Conservation (phyloP, 495 filamentous ascomycete species). For the Tuber magnatum region DNA sequence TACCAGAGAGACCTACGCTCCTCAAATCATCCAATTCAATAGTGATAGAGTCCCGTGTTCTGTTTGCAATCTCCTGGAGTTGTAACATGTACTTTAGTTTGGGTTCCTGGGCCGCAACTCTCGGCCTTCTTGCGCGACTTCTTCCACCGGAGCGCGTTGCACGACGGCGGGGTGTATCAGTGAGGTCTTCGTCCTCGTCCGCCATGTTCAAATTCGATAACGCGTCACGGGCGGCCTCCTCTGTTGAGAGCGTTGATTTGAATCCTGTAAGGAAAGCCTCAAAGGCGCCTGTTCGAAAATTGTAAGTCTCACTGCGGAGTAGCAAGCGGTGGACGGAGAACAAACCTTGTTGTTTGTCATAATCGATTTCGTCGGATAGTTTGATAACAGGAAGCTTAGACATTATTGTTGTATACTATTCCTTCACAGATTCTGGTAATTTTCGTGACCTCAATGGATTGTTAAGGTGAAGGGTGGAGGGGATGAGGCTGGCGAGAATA, state of each 20-base stretch:
- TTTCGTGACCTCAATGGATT: constrained; percentile 4
- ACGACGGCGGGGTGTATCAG: constrained; percentile 42
- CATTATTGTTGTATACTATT: constrained; percentile 15
- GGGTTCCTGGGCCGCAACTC: constrained; percentile 46
- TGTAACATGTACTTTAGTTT: constrained; percentile 86
- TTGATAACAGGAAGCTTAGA: constrained; percentile 37
- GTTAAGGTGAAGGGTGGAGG: not conserved
- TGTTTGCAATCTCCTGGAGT: constrained; percentile 78
- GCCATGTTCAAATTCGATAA: constrained; percentile 78
- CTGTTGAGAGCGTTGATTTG: constrained; percentile 70
- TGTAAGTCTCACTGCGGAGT: constrained; percentile 2
- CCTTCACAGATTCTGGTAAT: not conserved
- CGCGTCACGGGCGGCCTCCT: constrained; percentile 63
- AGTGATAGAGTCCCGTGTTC: constrained; percentile 62
- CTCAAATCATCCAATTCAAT: constrained; percentile 86
- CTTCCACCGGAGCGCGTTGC: constrained; percentile 45
- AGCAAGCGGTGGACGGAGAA: constrained; percentile 11
- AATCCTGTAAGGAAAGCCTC: constrained; percentile 79
- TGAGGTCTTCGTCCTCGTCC: constrained; percentile 60
- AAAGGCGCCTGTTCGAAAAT: constrained; percentile 58
- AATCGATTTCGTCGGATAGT: constrained; percentile 52
- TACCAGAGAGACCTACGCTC: constrained; percentile 48
- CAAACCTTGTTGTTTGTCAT: constrained; percentile 72
- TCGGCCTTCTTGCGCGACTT: constrained; percentile 40
- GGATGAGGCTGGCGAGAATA: not conserved